Evolutionary conservation across 345 rosid species (phyloP), one percentile per base, ranked within the genome.

Genomic region (Lenwebbia sp.): DNA sequence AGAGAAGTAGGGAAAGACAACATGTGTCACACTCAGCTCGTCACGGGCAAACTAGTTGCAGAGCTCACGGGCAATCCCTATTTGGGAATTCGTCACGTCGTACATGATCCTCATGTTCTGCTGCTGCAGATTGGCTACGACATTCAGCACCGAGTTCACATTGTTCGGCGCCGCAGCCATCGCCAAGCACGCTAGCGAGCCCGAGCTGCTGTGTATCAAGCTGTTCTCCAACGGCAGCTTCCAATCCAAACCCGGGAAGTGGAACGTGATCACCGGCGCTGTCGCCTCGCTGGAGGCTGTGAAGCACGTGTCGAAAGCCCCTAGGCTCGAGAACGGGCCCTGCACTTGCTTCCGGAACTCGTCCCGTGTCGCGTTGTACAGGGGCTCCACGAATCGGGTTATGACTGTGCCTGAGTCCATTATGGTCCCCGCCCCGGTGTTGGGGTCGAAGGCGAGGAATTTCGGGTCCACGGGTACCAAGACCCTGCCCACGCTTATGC

Each of bases 81-180:
- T 4, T 52, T 92, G 92, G 53, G 99, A 96, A 85, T 96, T 95
- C 53, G 93, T 78, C 6, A 89, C 90, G 60, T 95, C 98, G 88
- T 92, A 95, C 93, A 96, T 52, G 56, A 96, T 90, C 93, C 99
- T 93, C 6, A 90, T 86, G 57, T 95, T 96, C 91, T 95, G 98
- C 90, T 96, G 99, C 91, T 96, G 99, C 83, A 95, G 92, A 89
- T 92, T 96, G 44, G 99, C 99, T 83, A 96, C 93, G 60, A 95
- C 93, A 86, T 96, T 96, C 88, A 96, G 56, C 87, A 89, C 95
- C 28, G 95, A 92, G 89, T 94, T 93, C 58, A 91, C 94, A 82
- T 92, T 94, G 65, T 84, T 90, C 5, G 96, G 98, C 17, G 91
- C 90, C 0, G 95, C 92, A 0, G 96, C 99, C 96, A 96, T 95